Conservation (phyloP, 2,329 filamentous ascomycete species). For the Exophiala calicioides region DNA sequence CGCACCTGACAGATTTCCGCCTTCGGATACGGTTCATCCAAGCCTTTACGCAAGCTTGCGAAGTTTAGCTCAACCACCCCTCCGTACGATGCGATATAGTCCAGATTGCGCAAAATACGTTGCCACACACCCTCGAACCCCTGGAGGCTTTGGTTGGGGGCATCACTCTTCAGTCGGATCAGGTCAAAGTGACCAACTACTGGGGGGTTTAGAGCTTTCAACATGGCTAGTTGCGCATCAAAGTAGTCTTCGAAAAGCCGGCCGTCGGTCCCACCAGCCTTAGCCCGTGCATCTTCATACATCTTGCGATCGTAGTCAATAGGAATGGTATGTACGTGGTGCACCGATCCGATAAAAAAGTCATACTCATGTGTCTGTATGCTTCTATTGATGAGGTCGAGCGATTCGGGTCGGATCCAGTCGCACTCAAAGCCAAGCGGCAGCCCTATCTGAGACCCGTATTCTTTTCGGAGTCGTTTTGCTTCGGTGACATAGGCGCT, state of each 20-base stretch:
- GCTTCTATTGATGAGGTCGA: slow-evolving; percentile 61
- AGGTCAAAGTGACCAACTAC: slow-evolving; percentile 95
- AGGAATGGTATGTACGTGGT: slow-evolving; percentile 82
- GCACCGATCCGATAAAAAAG: slow-evolving; percentile 89
- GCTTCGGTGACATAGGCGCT: slow-evolving; percentile 74
- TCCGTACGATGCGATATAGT: slow-evolving; percentile 68
- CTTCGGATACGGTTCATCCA: slow-evolving; percentile 86
- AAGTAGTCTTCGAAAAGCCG: slow-evolving; percentile 81
- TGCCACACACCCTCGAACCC: slow-evolving; percentile 69
- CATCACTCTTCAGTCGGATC: slow-evolving; percentile 74
- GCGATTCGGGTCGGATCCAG: slow-evolving; percentile 75
- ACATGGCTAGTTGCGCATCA: slow-evolving; percentile 81
- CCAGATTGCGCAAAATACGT: slow-evolving; percentile 71
- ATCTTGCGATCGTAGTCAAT: slow-evolving; percentile 78
- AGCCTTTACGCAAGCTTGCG: slow-evolving; percentile 81
- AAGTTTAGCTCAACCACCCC: slow-evolving; percentile 90
- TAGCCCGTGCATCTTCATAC: slow-evolving; percentile 65
- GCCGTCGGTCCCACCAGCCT: slow-evolving; percentile 66
- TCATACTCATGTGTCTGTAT: slow-evolving; percentile 68
- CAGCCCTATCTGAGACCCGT: slow-evolving; percentile 70
- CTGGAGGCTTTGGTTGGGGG: slow-evolving; percentile 63
- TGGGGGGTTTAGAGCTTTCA: slow-evolving; percentile 67
- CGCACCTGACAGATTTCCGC: slow-evolving; percentile 72
- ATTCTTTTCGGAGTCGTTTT: slow-evolving; percentile 67
- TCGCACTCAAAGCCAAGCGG: slow-evolving; percentile 91